Evolutionary conservation across 352 stramenopile species (phyloP), one percentile per base, ranked within the genome.

Genomic region (Phytophthora litchii): DNA sequence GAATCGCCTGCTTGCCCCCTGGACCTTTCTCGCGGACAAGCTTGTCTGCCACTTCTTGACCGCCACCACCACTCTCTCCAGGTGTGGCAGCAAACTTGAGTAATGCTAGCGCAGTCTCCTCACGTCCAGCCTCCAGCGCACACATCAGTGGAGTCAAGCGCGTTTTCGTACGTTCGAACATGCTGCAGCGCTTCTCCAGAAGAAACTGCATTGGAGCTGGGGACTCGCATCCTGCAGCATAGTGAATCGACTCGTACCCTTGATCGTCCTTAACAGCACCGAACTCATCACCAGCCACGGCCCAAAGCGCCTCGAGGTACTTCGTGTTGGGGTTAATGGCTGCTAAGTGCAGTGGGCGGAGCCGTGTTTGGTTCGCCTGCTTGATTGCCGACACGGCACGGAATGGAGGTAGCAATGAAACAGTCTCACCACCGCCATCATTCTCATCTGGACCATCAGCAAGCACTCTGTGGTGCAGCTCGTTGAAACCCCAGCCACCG

Each of bases 291-390:
- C 84, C 72, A 1, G 67, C 78, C 4, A 67, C 66, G 5, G 82
- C 77, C 79, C 79, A 91, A 11, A 94, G 55, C 9, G 60, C 52
- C 29, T 84, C 64, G 9, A 94, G 58, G 43, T 89, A 86, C 54
- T 78, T 85, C 0, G 56, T 75, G 31, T 91, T 88, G 2, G 84
- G 82, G 19, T 94, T 92, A 51, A 94, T 90, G 1, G 76, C 74
- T 8, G 84, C 82, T 13, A 94, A 51, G 35, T 94, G 84, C 14
- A 94, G 51, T 12, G 84, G 84, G 0, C 79, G 79, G n/a, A 93
- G 73, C 10, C 72, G 70, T 2, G 80, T 88, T 35, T 88, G 66
- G 21, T 71, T 37, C 0, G 80, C 80, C 58, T 89, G 79, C 55
- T 94, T 94, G 54, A 84, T 76, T 3, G 80, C 80, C 1, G 82